Evolutionary conservation across 371 early-diverging fungal species (phyloP), one percentile per base, ranked within the genome.

Genomic region (Apophysomyces variabilis): DNA sequence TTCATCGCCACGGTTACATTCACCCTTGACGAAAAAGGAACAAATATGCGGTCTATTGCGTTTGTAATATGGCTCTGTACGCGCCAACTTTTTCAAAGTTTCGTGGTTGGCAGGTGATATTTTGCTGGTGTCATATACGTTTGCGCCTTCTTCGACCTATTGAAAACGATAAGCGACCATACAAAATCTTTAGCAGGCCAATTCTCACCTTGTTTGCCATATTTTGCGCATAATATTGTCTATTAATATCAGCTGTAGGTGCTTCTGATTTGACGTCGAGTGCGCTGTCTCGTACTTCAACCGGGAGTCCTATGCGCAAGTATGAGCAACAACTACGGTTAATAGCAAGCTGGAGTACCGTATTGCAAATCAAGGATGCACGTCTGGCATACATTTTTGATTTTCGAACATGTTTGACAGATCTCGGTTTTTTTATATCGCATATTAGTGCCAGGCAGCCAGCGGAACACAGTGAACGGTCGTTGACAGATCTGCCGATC

Each of bases 331-430:
- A 13, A 14, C 36, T 14, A 38, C 36, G 18, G 16, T 18, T 12
- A 26, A 54, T 21, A 64, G 16, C 2, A 58, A 7, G 16, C 32
- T 41, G 21, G 38, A 65, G 59, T 76, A 83, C 96, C 95, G 69
- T 92, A 96, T 75, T 97, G 94, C 32, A 99, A 85, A 82, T 99
- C 98, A 65, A 97, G 81, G 14, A 98, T 79, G 76, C 99, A 99
- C 5, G 97, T 95, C 75, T 98, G 99, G 69, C 99, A 99, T 4
- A 95, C 96, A 74, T 99, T 97, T 79, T 98, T 98, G 65, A 98
- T 84, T 75, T 96, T 96, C 36, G 99, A 92, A 74, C 99, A 99
- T 0, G 93, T 93, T 75, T 95, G 95, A 71, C 99, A 99, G 57
- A 99, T 92, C 73, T 98, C 97, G 0, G 99, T 99, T 85, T 96